Conservation (phyloP, 441 rosid genomes). For the Pelargonium australe region DNA sequence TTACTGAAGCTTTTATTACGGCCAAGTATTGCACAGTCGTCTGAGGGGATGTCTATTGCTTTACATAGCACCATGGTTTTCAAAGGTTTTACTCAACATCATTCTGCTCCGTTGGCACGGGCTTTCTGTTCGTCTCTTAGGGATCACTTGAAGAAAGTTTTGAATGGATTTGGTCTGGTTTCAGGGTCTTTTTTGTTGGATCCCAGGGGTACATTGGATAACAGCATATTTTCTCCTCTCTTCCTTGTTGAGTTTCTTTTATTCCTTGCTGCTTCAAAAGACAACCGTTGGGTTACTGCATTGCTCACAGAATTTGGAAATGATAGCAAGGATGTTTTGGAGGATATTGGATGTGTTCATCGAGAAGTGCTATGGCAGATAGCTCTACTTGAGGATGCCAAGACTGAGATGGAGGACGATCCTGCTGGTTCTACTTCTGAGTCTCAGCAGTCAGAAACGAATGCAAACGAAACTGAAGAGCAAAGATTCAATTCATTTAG, state of each 20-base stretch:
- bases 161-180: conserved; percentile 45
- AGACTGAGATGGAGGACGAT: conserved; percentile 53
- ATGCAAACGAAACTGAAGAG: conserved; percentile 53
- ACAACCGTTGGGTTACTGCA: conserved; percentile 94
- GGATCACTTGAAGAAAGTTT: conserved; percentile 68
- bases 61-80: conserved; percentile 98
- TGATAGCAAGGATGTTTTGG: conserved; percentile 82
- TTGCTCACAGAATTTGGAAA: conserved; percentile 82
- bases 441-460: conserved; percentile 47
- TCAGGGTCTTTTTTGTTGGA: conserved; percentile 76
- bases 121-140: conserved; percentile 83
- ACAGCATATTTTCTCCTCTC: conserved; percentile 68
- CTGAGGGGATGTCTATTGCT: conserved; percentile 96
- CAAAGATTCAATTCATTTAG: conserved; percentile 85
- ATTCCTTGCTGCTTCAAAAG: conserved; percentile 93
- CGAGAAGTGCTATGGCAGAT: conserved; percentile 92
- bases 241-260: conserved; percentile 91
- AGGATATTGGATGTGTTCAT: conserved; percentile 75
- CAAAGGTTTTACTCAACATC: conserved; percentile 94
- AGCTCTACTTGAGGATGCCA: conserved; percentile 78
- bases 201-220: conserved; percentile 48
- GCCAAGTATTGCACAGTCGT: conserved; percentile 83
- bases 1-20: conserved; percentile 77
- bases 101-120: conserved; percentile 82
- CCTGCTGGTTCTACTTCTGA: conserved; percentile 40